These are phyloP conservation scores for Nicotiana obtusifolia DNA, from an alignment of 257 asterid species.

Conservation along the genomic window DNA sequence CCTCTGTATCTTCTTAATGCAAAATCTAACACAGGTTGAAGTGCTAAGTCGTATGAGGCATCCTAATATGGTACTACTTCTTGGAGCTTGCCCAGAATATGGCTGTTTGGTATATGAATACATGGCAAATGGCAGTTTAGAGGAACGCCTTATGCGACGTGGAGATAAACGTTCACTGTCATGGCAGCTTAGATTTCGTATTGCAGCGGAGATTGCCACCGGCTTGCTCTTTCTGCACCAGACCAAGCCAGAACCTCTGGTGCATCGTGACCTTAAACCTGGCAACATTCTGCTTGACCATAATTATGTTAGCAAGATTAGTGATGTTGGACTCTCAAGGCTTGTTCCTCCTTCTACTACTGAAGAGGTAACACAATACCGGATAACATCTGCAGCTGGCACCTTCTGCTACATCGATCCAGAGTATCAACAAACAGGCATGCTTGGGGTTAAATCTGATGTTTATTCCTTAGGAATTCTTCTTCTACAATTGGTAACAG, in stretches of 20 bases:
- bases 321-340: conserved; percentile 85
- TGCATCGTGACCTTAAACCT: conserved; percentile 90
- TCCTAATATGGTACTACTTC: conserved; percentile 82
- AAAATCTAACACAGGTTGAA: conserved; percentile 46
- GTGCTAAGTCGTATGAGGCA: conserved; percentile 84
- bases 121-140: conserved; percentile 87
- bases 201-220: conserved; percentile 71
- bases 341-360: conserved; percentile 60
- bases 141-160: conserved; percentile 48
- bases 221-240: conserved; percentile 84
- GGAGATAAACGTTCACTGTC: conserved; percentile 50
- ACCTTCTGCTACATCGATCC: conserved; percentile 93
- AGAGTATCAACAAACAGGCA: conserved; percentile 85
- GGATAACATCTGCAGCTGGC: conserved; percentile 90
- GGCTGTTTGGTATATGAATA: conserved; percentile 83
- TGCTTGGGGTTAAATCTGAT: conserved; percentile 91
- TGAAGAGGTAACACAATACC: conserved; percentile 55
- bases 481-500: conserved; percentile 62
- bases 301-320: conserved; percentile 68
- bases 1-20: not conserved
- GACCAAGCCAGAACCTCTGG: conserved; percentile 85
- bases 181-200: conserved; percentile 79
- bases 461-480: conserved; percentile 73
- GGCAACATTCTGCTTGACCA: conserved; percentile 76
- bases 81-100: conserved; percentile 92